These are phyloP conservation scores for Lecanosticta acicola DNA, from an alignment of 2,329 filamentous ascomycete species.

Conservation along the genomic window DNA sequence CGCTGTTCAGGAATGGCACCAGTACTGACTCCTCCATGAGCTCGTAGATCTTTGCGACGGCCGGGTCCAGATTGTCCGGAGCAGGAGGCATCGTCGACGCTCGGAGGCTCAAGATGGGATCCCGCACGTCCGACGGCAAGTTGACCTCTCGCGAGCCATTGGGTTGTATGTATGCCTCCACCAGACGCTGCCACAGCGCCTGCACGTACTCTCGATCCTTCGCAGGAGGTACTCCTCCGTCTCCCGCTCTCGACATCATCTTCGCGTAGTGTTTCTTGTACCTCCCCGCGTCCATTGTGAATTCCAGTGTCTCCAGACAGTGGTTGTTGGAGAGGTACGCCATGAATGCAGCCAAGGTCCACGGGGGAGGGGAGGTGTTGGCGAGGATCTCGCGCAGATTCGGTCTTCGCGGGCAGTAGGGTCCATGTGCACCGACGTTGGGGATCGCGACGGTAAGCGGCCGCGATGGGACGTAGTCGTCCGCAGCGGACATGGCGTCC, in stretches of 20 bases:
- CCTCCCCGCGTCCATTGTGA: conserved; percentile 86
- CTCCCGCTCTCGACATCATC: conserved; percentile 47
- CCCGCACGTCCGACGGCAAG: conserved; percentile 76
- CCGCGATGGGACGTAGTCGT: conserved; percentile 34
- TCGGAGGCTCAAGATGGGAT: conserved; percentile 64
- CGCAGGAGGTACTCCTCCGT: conserved; percentile 45
- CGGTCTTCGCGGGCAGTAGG: conserved; percentile 58
- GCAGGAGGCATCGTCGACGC: conserved; percentile 58
- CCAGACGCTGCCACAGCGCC: conserved; percentile 78
- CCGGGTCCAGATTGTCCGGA: conserved; percentile 71
- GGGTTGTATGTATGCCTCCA: conserved; percentile 84
- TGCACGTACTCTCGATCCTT: conserved; percentile 64
- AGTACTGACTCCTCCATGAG: conserved; percentile 96
- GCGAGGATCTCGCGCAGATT: conserved; percentile 81
- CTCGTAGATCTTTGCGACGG: conserved; percentile 84
- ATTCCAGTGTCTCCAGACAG: conserved; percentile 92
- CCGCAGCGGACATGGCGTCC: conserved; percentile 45
- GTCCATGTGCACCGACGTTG: conserved; percentile 36
- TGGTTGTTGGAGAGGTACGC: conserved; percentile 95
- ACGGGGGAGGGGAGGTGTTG: conserved; percentile 79
- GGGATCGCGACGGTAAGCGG: conserved; percentile 50
- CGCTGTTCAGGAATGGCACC: conserved; percentile 78
- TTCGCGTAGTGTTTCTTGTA: conserved; percentile 66
- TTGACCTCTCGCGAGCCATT: conserved; percentile 86
- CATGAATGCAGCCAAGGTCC: conserved; percentile 89